These are phyloP conservation scores for Lentinula boryana DNA, from an alignment of 768 basidiomycete genomes.

Conservation along the genomic window DNA sequence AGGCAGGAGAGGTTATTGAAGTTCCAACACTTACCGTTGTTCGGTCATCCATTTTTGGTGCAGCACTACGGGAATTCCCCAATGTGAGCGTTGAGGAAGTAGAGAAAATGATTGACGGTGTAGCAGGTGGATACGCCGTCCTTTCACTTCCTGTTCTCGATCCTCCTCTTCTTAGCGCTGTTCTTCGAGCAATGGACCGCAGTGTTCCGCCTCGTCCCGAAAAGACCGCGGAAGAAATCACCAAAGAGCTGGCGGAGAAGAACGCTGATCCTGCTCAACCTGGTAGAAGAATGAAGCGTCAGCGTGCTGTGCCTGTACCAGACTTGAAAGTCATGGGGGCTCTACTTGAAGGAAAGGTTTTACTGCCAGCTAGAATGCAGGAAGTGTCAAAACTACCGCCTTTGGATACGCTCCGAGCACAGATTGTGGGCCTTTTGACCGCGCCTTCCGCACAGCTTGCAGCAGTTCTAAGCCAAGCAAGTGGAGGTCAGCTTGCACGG, in stretches of 20 bases:
- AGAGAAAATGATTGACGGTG: conserved; percentile 46
- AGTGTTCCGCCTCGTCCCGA: conserved; percentile 54
- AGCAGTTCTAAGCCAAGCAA: conserved; percentile 59
- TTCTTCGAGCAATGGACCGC: conserved; percentile 63
- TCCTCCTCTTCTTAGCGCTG: conserved; percentile 63
- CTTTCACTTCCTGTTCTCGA: conserved; percentile 61
- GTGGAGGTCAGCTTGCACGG: conserved; percentile 65
- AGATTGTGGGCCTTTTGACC: conserved; percentile 81
- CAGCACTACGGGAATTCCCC: conserved; percentile 58
- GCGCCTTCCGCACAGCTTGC: conserved; percentile 70
- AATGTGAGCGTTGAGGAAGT: conserved; percentile 43
- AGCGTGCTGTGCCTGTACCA: conserved; percentile 49
- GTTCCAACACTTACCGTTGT: conserved; percentile 62
- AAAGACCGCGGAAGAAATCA: conserved; percentile 46
- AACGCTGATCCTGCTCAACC: conserved; percentile 64
- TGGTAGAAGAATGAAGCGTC: conserved; percentile 60
- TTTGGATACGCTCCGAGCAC: conserved; percentile 69
- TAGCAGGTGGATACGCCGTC: conserved; percentile 58
- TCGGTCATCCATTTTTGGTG: conserved; percentile 75
- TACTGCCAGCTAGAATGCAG: conserved; percentile 52
- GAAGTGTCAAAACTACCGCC: conserved; percentile 72
- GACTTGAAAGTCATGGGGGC: conserved; percentile 74
- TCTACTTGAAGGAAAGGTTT: conserved; percentile 69
- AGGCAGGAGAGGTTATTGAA: conserved; percentile 16
- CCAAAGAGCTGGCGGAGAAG: conserved; percentile 42